Base-by-base conservation (phyloP, 192 early-diverging fungal genomes). In the Podila epigama region DNA sequence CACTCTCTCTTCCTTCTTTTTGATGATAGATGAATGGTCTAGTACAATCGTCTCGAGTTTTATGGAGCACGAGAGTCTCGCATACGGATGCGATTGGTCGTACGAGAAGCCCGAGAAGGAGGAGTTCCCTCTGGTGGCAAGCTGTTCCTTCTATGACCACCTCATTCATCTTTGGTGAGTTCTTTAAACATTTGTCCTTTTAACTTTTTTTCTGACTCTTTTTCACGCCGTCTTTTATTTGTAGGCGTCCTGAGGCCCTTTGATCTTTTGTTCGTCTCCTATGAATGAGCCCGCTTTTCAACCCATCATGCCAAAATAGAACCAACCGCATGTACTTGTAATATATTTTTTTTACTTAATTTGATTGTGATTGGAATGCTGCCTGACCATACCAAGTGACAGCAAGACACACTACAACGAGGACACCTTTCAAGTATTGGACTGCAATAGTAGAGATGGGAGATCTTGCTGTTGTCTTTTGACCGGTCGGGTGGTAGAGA, bases 141-240 rank as follows among this genome's bases (percentile, higher is more conserved):
- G 88, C 32, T 93, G 92, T 68, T 94, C 93, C 9, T 94, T 94
- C 62, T 94, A 94, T 68, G 92, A 94, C 79, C 93, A 92, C 66
- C 42, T 84, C 16, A 77, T 90, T 8, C 90, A 92, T 64, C 64
- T 94, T 1, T 94, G 93, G 93, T 67, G 82, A 64, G 73, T 1
- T 22, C n/a, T 48, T 7, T 48, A 18, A 48, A 48, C 5, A 48
- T 44, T 44, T n/a, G 41, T n/a, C 5, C 5, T 1, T 7, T 5
- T 25, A 22, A 20, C 18, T 9, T 48, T 48, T 2, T 22, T 22
- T 10, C n/a, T 9, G n/a, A 25, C 44, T 48, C 44, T 22, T 22
- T 10, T 8, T 15, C 44, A n/a, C 25, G n/a, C n/a, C 10, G n/a
- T 20, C 44, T 48, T 41, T 48, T 48, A 15, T 48, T 25, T 48